These are phyloP conservation scores for Pichia insulana DNA, from an alignment of 805 yeast genomes.

Conservation along the genomic window DNA sequence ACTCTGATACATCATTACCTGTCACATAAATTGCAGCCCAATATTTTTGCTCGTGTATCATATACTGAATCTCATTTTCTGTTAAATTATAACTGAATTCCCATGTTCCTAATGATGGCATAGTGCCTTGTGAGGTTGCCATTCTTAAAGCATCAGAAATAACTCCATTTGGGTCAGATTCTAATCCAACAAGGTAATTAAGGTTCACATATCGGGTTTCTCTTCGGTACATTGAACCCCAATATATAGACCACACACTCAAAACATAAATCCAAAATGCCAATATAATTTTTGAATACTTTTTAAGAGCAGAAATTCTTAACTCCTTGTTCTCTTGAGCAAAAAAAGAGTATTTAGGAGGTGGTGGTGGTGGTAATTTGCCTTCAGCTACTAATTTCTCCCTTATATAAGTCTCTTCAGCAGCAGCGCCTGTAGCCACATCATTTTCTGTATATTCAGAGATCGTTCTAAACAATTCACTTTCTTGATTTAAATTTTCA, in stretches of 20 bases:
- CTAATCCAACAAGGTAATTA: slow-evolving; percentile 32
- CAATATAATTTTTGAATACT: slow-evolving; percentile 13
- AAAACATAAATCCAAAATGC: slow-evolving; percentile 31
- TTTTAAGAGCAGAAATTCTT: slow-evolving; percentile 12
- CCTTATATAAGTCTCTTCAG: slow-evolving; percentile 2
- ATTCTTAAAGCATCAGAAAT: slow-evolving; percentile 25
- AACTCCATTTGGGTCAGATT: slow-evolving; percentile 25
- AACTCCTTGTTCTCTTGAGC: slow-evolving; percentile 11
- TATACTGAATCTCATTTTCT: slow-evolving; percentile 32
- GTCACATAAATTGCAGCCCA: slow-evolving; percentile 57
- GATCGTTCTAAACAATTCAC: slow-evolving; percentile 15
- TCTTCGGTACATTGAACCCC: slow-evolving; percentile 39
- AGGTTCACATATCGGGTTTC: slow-evolving; percentile 26
- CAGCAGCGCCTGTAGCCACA: slow-evolving; percentile 10
- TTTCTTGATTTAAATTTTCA: background rate
- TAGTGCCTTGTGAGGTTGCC: slow-evolving; percentile 11
- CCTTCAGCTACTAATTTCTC: slow-evolving; percentile 6
- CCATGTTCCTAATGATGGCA: slow-evolving; percentile 30
- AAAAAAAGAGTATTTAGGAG: slow-evolving; percentile 13
- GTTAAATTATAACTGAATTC: slow-evolving; percentile 20
- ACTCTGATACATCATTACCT: slow-evolving; percentile 35
- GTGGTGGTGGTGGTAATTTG: background rate
- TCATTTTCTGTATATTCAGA: slow-evolving; percentile 20
- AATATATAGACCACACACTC: slow-evolving; percentile 35
- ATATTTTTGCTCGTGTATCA: slow-evolving; percentile 45